Conservation (phyloP, 2,329 filamentous ascomycete genomes). For the Aspergillus fijiensis region DNA sequence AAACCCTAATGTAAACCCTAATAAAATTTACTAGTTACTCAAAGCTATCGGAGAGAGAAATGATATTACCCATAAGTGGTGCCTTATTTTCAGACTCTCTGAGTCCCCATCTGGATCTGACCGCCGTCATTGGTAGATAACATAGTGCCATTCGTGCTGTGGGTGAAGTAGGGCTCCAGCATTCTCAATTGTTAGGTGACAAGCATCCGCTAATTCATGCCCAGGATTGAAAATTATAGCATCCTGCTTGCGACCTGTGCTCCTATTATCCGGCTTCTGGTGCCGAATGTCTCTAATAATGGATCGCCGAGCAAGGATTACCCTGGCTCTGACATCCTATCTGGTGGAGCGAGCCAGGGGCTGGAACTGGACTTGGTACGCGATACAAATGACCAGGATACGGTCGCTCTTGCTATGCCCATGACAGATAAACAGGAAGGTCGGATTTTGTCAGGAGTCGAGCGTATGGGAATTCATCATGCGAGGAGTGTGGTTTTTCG, state of each 20-base stretch:
- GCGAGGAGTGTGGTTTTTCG: slow-evolving; percentile 26
- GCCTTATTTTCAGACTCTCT: no score
- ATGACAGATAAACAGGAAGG: slow-evolving; percentile 10
- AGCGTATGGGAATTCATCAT: slow-evolving; percentile 3
- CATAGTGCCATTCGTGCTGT: slow-evolving; percentile 37
- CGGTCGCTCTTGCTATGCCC: slow-evolving; percentile 3
- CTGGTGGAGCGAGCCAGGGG: slow-evolving; percentile 8
- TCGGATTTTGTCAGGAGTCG: not conserved
- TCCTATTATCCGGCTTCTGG: slow-evolving; percentile 35
- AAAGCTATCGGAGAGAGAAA: slow-evolving; percentile 34
- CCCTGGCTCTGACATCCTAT: slow-evolving; percentile 21
- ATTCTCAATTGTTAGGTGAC: not conserved
- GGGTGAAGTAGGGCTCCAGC: slow-evolving; percentile 35
- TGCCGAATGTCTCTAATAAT: slow-evolving; percentile 16
- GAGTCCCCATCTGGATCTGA: no score
- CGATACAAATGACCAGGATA: slow-evolving; percentile 4
- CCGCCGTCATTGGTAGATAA: slow-evolving; percentile 22
- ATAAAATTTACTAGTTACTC: slow-evolving; percentile 34
- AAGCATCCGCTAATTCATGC: not conserved
- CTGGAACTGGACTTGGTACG: not conserved
- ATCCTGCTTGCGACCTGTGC: slow-evolving; percentile 39
- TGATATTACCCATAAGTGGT: slow-evolving; percentile 32
- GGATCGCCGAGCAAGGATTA: slow-evolving; percentile 14
- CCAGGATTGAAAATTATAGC: slow-evolving; percentile 39
- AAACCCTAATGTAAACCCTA: no score